Conservation (phyloP, 352 stramenopile species). For the Globisporangium lucens region DNA sequence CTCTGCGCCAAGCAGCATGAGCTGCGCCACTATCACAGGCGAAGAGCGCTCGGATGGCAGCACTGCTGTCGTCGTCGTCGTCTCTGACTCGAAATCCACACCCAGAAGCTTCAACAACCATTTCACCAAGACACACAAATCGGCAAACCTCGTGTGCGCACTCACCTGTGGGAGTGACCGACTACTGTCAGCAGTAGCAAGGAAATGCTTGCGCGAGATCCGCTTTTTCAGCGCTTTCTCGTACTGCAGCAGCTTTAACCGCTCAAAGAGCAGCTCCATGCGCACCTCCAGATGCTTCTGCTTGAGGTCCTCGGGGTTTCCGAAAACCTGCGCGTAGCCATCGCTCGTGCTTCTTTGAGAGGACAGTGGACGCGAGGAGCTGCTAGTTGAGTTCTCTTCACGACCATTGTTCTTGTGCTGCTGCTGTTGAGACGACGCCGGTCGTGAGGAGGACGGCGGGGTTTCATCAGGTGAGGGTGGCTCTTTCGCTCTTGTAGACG, state of each 20-base stretch:
- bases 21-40: constrained; percentile 30
- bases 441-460: constrained; percentile 1
- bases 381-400: constrained; percentile 16
- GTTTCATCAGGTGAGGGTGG: constrained; percentile 2
- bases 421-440: constrained; percentile 9
- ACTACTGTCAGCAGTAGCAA: constrained; percentile 9
- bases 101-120: constrained; percentile 44
- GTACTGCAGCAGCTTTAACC: constrained; percentile 49
- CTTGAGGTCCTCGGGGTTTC: constrained; percentile 25
- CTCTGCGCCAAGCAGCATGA: constrained; percentile 53
- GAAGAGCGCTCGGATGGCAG: constrained; percentile 17
- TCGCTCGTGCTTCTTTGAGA: constrained; percentile 23
- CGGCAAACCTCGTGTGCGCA: constrained; percentile 38
- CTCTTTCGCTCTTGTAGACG: constrained; percentile 1
- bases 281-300: constrained; percentile 32
- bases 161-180: constrained; percentile 13
- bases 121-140: constrained; percentile 36
- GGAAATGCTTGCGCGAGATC: constrained; percentile 52
- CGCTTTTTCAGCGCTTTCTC: constrained; percentile 36
- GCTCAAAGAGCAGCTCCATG: constrained; percentile 77
- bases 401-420: background rate
- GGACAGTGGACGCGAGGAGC: constrained; percentile 28
- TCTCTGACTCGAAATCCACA: constrained; percentile 19
- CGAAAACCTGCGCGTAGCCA: constrained; percentile 3
- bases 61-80: background rate